These are phyloP conservation scores for Globisporangium splendens DNA, from an alignment of 352 stramenopile genomes.

Conservation along the genomic window DNA sequence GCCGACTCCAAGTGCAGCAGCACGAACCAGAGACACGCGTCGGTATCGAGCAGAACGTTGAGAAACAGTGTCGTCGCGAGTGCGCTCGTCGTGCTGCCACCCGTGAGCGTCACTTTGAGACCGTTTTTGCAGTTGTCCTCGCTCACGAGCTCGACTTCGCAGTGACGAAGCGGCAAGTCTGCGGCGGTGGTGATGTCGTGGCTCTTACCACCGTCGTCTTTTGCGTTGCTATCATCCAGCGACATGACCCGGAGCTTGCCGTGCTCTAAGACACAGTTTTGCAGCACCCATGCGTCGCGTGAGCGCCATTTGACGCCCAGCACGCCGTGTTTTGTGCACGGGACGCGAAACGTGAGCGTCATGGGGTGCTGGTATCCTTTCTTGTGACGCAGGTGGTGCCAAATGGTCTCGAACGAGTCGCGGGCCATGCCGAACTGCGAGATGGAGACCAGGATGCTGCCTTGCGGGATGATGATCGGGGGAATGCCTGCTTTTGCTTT, in stretches of 20 bases:
- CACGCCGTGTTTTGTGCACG: constrained; percentile 33
- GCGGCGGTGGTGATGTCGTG: background rate
- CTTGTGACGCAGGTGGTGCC: constrained; percentile 58
- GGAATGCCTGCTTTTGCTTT: constrained; percentile 4
- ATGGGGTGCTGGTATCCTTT: constrained; percentile 48
- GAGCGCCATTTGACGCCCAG: constrained; percentile 33
- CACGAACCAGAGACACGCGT: constrained; percentile 56
- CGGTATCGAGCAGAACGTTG: constrained; percentile 36
- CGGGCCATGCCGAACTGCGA: constrained; percentile 57
- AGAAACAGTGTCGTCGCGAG: constrained; percentile 34
- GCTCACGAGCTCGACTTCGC: constrained; percentile 39
- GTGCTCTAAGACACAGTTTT: constrained; percentile 28
- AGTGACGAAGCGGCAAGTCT: constrained; percentile 44
- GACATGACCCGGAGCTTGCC: constrained; percentile 31
- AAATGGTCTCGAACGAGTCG: constrained; percentile 69
- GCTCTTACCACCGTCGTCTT: background rate
- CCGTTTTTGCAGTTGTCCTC: constrained; percentile 41
- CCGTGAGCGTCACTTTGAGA: constrained; percentile 37
- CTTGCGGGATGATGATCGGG: constrained; percentile 30
- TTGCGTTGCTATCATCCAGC: background rate
- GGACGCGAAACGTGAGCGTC: constrained; percentile 49
- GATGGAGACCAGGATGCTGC: constrained; percentile 54
- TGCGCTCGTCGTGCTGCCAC: background rate
- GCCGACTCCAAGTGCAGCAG: constrained; percentile 49
- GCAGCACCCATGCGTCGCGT: constrained; percentile 34